A percentile compares a stretch with the other conserved stretches of the same genome.
Conservation (phyloP, 441 rosid genomes). For the Arabidopsis lyrata region DNA sequence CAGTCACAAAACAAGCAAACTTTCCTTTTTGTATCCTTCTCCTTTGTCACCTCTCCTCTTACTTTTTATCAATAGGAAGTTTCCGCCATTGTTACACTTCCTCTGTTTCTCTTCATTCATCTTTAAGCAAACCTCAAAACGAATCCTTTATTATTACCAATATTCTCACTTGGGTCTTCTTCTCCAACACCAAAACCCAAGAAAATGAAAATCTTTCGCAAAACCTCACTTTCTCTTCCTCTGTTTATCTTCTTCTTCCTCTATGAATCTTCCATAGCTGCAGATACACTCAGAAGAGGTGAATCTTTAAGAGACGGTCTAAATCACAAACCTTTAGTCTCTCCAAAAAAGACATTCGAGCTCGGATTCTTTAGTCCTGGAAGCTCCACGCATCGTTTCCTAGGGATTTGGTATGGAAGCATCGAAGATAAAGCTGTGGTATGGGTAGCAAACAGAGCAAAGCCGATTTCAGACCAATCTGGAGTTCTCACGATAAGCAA, state of each 20-base stretch:
- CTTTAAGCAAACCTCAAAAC: slow-evolving; percentile 11
- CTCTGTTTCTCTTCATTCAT: slow-evolving; percentile 19
- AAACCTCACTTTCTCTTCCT: slow-evolving; percentile 8
- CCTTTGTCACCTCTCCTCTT: slow-evolving; percentile 31
- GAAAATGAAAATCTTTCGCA: slow-evolving; percentile 31
- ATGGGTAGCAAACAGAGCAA: slow-evolving; percentile 85
- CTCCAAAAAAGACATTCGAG: slow-evolving; percentile 55
- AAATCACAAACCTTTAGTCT: slow-evolving; percentile 48
- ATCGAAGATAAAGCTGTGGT: slow-evolving; percentile 57
- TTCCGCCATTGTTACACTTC: slow-evolving; percentile 34
- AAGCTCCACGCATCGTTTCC: slow-evolving; percentile 49
- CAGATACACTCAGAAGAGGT: slow-evolving; percentile 52
- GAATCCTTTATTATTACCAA: slow-evolving; percentile 27
- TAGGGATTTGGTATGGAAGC: slow-evolving; percentile 79
- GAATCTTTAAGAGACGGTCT: slow-evolving; percentile 56
- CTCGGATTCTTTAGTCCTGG: slow-evolving; percentile 72
- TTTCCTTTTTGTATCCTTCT: slow-evolving; percentile 23
- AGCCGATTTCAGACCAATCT: slow-evolving; percentile 53
- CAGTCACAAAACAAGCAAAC: slow-evolving; percentile 36
- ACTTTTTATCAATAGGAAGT: slow-evolving; percentile 5
- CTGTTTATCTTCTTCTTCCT: slow-evolving; percentile 34
- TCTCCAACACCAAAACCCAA: background rate
- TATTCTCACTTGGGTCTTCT: slow-evolving; percentile 29
- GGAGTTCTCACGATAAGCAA: slow-evolving; percentile 58
- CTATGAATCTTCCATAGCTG: slow-evolving; percentile 47